Conservation (phyloP, 345 rosid species). For the Erodium maritimum region DNA sequence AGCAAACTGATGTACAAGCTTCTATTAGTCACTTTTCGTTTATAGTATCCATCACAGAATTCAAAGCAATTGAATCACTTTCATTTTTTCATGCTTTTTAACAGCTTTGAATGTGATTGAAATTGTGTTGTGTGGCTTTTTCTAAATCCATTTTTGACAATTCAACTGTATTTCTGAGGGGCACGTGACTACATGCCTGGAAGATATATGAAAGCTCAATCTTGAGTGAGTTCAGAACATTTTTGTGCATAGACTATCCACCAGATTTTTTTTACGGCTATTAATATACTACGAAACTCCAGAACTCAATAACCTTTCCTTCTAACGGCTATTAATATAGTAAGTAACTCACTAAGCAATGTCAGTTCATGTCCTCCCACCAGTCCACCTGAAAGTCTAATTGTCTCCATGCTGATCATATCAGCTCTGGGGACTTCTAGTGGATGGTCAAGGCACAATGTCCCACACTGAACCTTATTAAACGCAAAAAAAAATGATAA, state of each 20-base stretch:
- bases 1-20: neutral
- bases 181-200: neutral
- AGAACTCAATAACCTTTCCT: no score
- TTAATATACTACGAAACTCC: no score
- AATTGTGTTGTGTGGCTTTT: neutral
- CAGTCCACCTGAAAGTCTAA: neutral
- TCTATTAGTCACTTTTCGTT: no score
- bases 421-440: neutral
- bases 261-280: no score
- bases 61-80: neutral
- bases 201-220: neutral
- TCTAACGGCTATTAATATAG: no score
- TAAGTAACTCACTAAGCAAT: neutral
- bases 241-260: neutral
- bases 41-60: neutral
- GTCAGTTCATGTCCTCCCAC: neutral
- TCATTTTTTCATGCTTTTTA: neutral
- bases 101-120: neutral
- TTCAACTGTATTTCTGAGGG: neutral
- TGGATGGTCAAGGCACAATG: neutral
- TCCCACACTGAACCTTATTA: no score
- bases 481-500: no score
- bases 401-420: no score
- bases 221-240: neutral
- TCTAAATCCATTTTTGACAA: neutral